Evolutionary conservation across 345 rosid species (phyloP).

Genomic region (Diplotaxis tenuifolia): DNA sequence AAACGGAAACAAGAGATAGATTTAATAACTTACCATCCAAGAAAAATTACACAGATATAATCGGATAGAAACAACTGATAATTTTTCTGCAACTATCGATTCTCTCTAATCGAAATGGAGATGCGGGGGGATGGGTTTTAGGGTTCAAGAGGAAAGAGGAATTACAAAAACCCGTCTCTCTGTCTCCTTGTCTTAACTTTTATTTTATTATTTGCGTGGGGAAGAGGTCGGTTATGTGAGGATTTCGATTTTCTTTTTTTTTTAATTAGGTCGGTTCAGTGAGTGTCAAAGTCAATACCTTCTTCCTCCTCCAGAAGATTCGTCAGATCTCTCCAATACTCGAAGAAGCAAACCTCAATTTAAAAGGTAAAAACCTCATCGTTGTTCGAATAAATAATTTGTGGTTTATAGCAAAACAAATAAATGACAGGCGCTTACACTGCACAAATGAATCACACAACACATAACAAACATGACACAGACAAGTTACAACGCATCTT

Average conservation of each 20-base stretch:
- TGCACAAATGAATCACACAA: slow-evolving; percentile 36
- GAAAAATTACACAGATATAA: background rate
- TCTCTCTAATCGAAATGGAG: slow-evolving; percentile 5
- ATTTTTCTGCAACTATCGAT: background rate
- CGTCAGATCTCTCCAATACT: too few species aligned
- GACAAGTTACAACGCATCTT: slow-evolving; percentile 10
- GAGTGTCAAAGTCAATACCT: slow-evolving; percentile 13
- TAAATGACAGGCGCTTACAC: slow-evolving; percentile 33
- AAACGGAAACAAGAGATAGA: background rate
- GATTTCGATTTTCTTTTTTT: too few species aligned
- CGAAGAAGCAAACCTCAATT: background rate
- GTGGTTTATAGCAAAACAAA: slow-evolving; percentile 9
- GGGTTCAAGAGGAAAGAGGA: background rate
- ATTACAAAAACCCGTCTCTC: background rate
- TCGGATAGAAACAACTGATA: background rate
- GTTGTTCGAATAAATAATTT: background rate
- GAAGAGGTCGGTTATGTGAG: slow-evolving; percentile 24
- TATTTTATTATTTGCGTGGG: slow-evolving; percentile 5
- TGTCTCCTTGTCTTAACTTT: background rate
- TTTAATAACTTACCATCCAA: slow-evolving; percentile 29
- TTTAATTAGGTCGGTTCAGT: background rate
- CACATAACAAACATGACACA: background rate
- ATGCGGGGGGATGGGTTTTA: slow-evolving; percentile 15
- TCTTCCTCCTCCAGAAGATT: background rate
- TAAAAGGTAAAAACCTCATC: slow-evolving; percentile 3